These are phyloP conservation scores for Diaporthe ilicicola DNA, from an alignment of 2,329 filamentous ascomycete genomes.

Conservation along the genomic window DNA sequence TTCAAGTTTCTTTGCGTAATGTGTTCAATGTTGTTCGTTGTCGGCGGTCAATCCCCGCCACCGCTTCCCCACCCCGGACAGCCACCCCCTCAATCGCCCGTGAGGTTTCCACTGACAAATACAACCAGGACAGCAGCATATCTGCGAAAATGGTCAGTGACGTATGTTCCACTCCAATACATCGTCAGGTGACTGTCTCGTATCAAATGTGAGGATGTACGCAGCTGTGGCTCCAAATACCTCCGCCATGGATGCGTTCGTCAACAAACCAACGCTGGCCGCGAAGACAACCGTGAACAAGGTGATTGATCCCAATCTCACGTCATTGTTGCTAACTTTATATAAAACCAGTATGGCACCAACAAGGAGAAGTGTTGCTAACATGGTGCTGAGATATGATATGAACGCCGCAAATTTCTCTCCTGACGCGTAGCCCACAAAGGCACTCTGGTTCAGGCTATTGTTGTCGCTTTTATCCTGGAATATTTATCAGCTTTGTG, in stretches of 20 bases:
- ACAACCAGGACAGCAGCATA: constrained; percentile 1
- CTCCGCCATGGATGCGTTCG: constrained; percentile 11
- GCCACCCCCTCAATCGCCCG: neutral
- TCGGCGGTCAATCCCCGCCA: too few relatives aligned
- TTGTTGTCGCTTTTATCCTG: neutral
- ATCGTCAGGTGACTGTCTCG: neutral
- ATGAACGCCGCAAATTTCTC: neutral
- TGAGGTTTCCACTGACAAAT: constrained; percentile 2
- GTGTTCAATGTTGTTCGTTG: too few relatives aligned
- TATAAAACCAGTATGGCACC: constrained; percentile 4
- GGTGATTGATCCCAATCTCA: neutral
- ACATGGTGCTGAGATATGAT: constrained; percentile 2
- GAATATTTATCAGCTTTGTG: neutral
- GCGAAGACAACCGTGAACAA: constrained; percentile 4
- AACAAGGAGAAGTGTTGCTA: neutral
- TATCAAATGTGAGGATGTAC: too few relatives aligned
- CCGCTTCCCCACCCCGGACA: too few relatives aligned
- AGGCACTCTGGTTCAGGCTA: neutral
- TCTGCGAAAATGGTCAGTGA: neutral
- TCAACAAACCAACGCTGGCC: constrained; percentile 2
- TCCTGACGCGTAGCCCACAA: neutral
- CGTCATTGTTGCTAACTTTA: neutral
- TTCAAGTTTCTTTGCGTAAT: too few relatives aligned
- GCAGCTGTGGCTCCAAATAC: constrained; percentile 10
- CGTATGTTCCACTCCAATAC: too few relatives aligned